These are phyloP conservation scores for Carex parvula DNA, from an alignment of 176 grass and related monocot species.

Conservation along the genomic window DNA sequence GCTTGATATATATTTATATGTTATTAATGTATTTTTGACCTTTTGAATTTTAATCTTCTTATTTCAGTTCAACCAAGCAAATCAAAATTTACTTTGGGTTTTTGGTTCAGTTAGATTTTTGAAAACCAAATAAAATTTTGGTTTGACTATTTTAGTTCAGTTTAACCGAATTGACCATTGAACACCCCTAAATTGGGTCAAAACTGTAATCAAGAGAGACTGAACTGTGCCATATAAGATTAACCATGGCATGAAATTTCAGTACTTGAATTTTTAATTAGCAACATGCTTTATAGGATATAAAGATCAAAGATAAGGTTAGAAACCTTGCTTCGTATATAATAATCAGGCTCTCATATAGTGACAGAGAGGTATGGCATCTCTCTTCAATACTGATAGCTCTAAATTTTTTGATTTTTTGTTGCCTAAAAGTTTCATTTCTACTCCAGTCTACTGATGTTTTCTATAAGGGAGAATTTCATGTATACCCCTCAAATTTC, in stretches of 20 bases:
- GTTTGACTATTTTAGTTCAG: no score
- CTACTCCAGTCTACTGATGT: background rate
- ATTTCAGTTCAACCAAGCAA: no score
- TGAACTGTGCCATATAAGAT: background rate
- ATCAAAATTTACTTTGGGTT: no score
- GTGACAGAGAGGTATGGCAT: slow-evolving; percentile 24
- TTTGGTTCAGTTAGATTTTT: no score
- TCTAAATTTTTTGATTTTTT: background rate
- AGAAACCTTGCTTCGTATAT: slow-evolving; percentile 9
- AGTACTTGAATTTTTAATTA: background rate
- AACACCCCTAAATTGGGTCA: no score
- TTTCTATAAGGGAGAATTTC: no score
- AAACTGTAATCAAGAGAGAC: background rate
- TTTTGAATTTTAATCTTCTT: no score
- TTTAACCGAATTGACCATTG: no score
- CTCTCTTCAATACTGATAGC: background rate
- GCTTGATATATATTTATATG: no score
- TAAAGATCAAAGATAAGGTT: slow-evolving; percentile 22
- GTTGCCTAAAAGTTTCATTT: background rate
- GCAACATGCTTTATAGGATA: slow-evolving; percentile 8
- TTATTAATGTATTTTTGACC: no score
- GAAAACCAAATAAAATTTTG: no score
- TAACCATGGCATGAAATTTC: background rate
- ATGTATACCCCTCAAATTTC: no score
- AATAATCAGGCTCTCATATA: slow-evolving; percentile 10